A percentile compares a stretch with the other conserved stretches of the same genome.
phyloP scores from a whole-genome alignment of 2,329 filamentous ascomycete genomes.

The Leptographium procerum region DNA sequence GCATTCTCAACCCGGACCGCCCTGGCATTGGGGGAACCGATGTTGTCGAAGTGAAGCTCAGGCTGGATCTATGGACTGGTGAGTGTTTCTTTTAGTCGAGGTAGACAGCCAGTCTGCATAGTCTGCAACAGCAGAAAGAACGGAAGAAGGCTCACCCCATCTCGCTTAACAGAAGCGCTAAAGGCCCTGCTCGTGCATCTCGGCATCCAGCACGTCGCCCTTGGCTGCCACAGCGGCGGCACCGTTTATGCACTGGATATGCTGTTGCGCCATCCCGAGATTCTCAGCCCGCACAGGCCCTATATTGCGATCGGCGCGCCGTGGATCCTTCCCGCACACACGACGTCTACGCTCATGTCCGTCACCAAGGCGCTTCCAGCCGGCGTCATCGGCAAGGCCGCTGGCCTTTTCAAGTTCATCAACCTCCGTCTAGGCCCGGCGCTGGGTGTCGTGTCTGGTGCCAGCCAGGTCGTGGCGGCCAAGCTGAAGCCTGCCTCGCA shows the following conservation, averaged over 20 bases:
- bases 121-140: no score
- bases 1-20: slow-evolving; percentile 22
- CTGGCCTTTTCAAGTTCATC: slow-evolving; percentile 14
- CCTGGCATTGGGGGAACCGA: slow-evolving; percentile 26
- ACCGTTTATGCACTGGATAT: slow-evolving; percentile 20
- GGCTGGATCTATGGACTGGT: slow-evolving; percentile 19
- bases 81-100: neutral
- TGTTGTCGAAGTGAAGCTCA: slow-evolving; percentile 12
- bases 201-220: slow-evolving; percentile 17
- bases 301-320: slow-evolving; percentile 20
- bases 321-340: slow-evolving; percentile 20
- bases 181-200: slow-evolving; percentile 22
- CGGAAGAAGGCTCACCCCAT: neutral
- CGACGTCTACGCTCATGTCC: slow-evolving; percentile 13
- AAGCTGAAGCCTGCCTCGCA: neutral
- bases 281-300: slow-evolving; percentile 15
- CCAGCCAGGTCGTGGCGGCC: slow-evolving; percentile 1
- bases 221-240: slow-evolving; percentile 21
- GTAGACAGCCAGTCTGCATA: no score
- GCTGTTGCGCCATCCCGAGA: slow-evolving; percentile 18
- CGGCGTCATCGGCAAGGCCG: slow-evolving; percentile 11
- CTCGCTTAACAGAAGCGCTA: slow-evolving; percentile 10
- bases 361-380: slow-evolving; percentile 15
- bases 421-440: slow-evolving; percentile 12
- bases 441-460: slow-evolving; percentile 6